A percentile compares a stretch with the other conserved stretches of the same genome.
phyloP scores from a whole-genome alignment of 2,329 filamentous ascomycete species.

The Tricladium varicosporioides region DNA sequence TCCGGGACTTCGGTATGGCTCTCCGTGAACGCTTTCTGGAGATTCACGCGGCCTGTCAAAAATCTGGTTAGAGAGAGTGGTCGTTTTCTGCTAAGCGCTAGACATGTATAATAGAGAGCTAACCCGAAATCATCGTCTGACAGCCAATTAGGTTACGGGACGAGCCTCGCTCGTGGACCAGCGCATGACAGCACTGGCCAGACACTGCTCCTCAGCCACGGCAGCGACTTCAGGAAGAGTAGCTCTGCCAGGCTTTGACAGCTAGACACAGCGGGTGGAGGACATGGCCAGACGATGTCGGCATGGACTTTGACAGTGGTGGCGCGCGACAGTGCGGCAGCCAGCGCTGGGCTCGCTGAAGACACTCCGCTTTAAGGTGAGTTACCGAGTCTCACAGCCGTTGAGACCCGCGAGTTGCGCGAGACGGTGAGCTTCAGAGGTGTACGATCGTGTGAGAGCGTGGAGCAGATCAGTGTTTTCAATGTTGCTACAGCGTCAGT shows the following conservation, averaged over 20 bases:
- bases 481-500: no score
- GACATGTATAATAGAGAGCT: constrained; percentile 11
- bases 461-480: no score
- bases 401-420: not conserved
- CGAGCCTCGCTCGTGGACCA: constrained; percentile 6
- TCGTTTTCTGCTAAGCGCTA: constrained; percentile 16
- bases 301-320: not conserved
- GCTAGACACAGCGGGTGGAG: no score
- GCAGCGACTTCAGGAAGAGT: not conserved
- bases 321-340: not conserved
- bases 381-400: not conserved
- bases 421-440: not conserved
- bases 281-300: not conserved
- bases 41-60: not conserved
- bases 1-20: constrained; percentile 22
- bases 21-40: constrained; percentile 15
- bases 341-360: not conserved
- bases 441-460: no score
- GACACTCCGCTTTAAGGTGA: not conserved
- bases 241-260: not conserved
- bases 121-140: constrained; percentile 9
- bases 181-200: constrained; percentile 7
- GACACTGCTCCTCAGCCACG: constrained; percentile 2
- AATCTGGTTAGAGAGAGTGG: not conserved
- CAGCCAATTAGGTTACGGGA: constrained; percentile 9